Conservation (phyloP, 2,329 filamentous ascomycete genomes). For the Colletotrichum siamense region DNA sequence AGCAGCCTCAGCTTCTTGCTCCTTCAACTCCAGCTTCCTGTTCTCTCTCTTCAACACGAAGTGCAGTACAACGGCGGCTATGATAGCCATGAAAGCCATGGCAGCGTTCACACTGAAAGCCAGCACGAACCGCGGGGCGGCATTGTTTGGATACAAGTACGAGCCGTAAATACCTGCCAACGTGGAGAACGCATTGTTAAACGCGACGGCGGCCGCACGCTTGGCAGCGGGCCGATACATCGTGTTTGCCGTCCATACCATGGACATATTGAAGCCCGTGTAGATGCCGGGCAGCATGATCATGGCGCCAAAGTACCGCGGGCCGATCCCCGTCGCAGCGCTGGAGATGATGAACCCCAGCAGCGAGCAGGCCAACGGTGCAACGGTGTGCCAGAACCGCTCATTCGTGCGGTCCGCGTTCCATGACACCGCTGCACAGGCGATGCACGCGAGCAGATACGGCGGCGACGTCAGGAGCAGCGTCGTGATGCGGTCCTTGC, state of each 20-base stretch:
- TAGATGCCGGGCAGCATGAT: slow-evolving; percentile 29
- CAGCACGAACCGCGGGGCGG: slow-evolving; percentile 26
- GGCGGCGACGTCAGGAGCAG: slow-evolving; percentile 49
- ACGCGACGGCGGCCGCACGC: slow-evolving; percentile 24
- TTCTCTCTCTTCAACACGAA: slow-evolving; percentile 28
- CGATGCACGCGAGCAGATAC: slow-evolving; percentile 43
- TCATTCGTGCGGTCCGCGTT: slow-evolving; percentile 14
- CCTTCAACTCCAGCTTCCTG: slow-evolving; percentile 22
- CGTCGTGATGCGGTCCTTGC: slow-evolving; percentile 38
- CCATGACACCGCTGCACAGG: slow-evolving; percentile 24
- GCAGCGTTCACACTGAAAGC: slow-evolving; percentile 30
- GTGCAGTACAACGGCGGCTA: slow-evolving; percentile 23
- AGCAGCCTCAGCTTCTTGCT: slow-evolving; percentile 21
- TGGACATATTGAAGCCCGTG: slow-evolving; percentile 28
- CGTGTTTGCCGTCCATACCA: slow-evolving; percentile 28
- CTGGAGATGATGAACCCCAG: slow-evolving; percentile 18
- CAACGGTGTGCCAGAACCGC: slow-evolving; percentile 19
- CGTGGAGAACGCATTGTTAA: slow-evolving; percentile 28
- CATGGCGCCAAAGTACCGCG: slow-evolving; percentile 24
- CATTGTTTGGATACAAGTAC: slow-evolving; percentile 28
- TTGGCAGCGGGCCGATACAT: slow-evolving; percentile 26
- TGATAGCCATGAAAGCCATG: slow-evolving; percentile 28
- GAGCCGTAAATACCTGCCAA: slow-evolving; percentile 29
- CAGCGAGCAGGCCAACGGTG: slow-evolving; percentile 8
- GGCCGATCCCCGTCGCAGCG: not conserved